Evolutionary conservation across 495 filamentous ascomycete species (phyloP).

Genomic region (Penicillium chermesinum): DNA sequence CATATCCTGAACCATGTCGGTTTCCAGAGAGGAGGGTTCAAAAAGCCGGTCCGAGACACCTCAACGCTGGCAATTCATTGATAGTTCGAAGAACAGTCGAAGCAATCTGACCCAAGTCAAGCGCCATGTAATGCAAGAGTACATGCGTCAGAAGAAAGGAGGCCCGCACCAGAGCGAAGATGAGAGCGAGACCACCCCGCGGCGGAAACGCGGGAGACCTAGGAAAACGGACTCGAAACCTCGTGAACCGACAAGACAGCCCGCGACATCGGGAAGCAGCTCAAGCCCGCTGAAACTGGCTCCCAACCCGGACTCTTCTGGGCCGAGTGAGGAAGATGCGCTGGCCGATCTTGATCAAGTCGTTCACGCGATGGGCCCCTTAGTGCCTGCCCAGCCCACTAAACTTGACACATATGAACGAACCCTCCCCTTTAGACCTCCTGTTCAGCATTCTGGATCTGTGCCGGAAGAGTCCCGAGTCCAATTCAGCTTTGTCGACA

Average conservation of each 20-base stretch:
- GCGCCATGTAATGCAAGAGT: conserved; percentile 46
- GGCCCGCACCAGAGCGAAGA: conserved; percentile 18
- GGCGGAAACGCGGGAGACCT: conserved; percentile 15
- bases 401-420: too few relatives aligned
- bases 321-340: conserved; percentile 2
- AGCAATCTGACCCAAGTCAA: conserved; percentile 41
- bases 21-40: neutral
- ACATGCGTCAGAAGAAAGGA: conserved; percentile 39
- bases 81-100: conserved; percentile 34
- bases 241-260: conserved; percentile 3
- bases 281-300: conserved; percentile 1
- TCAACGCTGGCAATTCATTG: conserved; percentile 44
- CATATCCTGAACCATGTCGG: neutral
- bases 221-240: conserved; percentile 14
- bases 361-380: neutral
- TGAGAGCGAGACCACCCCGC: conserved; percentile 12
- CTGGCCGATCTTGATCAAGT: neutral
- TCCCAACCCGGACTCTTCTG: too few relatives aligned
- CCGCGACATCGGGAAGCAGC: neutral
- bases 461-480: neutral
- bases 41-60: too few relatives aligned
- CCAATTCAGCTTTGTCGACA: neutral
- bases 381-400: too few relatives aligned
- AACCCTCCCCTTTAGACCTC: neutral
- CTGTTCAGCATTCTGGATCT: neutral